phyloP scores from a whole-genome alignment of 371 early-diverging fungal species.

The Blyttiomyces sp. region DNA sequence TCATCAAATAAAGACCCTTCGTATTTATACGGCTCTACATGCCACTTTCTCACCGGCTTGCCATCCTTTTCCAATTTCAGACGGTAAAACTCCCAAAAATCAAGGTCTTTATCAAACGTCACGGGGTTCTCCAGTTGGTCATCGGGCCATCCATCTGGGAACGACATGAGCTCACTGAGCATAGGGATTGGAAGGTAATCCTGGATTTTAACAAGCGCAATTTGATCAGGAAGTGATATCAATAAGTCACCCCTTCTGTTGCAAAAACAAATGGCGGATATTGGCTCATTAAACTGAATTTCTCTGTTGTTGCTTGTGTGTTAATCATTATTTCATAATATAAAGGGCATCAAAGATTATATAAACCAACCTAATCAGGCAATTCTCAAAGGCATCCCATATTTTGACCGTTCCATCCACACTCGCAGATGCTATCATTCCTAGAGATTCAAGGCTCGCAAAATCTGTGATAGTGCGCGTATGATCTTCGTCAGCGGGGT shows the following conservation, averaged over 20 bases:
- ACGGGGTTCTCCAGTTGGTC: constrained; percentile 35
- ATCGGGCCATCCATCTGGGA: constrained; percentile 22
- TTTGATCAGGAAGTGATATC: constrained; percentile 39
- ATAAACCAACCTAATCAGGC: constrained; percentile 30
- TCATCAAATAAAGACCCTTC: background rate
- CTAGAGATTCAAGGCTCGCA: constrained; percentile 3
- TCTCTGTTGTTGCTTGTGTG: constrained; percentile 26
- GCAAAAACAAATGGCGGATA: constrained; percentile 32
- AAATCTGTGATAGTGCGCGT: constrained; percentile 23
- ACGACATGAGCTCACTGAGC: constrained; percentile 5
- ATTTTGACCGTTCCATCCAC: constrained; percentile 46
- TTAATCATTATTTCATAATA: background rate
- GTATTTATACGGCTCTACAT: constrained; percentile 14
- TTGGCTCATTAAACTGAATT: constrained; percentile 40
- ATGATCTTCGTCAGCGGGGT: constrained; percentile 40
- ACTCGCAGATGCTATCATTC: constrained; percentile 35
- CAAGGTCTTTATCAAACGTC: constrained; percentile 40
- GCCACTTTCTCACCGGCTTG: constrained; percentile 25
- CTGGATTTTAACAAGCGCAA: constrained; percentile 37
- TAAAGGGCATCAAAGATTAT: too few relatives aligned
- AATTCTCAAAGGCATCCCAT: constrained; percentile 40
- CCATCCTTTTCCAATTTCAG: constrained; percentile 16
- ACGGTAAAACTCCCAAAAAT: constrained; percentile 44
- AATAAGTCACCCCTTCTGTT: constrained; percentile 46
- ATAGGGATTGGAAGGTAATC: constrained; percentile 35